Evolutionary conservation across 495 filamentous ascomycete genomes (phyloP).

Genomic region (Penicillium angulare): DNA sequence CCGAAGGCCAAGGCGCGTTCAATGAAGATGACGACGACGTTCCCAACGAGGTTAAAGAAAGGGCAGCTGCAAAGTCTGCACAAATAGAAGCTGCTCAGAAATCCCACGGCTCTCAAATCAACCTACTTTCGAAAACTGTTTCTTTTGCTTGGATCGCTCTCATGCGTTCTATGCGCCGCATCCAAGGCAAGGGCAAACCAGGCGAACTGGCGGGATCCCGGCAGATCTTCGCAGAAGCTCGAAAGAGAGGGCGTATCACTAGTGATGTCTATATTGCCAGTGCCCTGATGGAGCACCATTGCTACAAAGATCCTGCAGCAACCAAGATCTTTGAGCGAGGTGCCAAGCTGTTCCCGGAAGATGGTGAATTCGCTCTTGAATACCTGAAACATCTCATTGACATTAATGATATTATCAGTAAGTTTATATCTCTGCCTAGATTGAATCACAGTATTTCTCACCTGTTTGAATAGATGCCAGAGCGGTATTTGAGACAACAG

Average conservation of each 20-base stretch:
- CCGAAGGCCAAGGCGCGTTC: constrained; percentile 41
- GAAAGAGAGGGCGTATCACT: constrained; percentile 78
- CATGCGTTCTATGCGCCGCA: constrained; percentile 87
- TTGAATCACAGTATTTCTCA: constrained; percentile 16
- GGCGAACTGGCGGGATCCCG: constrained; percentile 72
- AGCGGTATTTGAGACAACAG: constrained; percentile 90
- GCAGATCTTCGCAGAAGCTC: constrained; percentile 81
- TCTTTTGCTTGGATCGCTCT: constrained; percentile 93
- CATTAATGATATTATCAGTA: constrained; percentile 89
- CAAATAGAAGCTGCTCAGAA: constrained; percentile 72
- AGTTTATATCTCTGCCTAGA: constrained; percentile 31
- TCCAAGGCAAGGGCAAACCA: constrained; percentile 86
- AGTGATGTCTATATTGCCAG: constrained; percentile 92
- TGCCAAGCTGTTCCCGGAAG: constrained; percentile 85
- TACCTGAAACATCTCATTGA: constrained; percentile 92
- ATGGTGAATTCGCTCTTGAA: constrained; percentile 87
- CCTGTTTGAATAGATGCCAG: constrained; percentile 67
- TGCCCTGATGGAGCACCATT: constrained; percentile 89
- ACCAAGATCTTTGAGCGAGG: constrained; percentile 95
- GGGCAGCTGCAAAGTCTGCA: constrained; percentile 54
- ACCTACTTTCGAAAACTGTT: constrained; percentile 70
- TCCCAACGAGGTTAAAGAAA: constrained; percentile 51
- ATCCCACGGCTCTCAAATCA: constrained; percentile 66
- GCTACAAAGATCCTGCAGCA: constrained; percentile 89
- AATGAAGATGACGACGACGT: constrained; percentile 66